phyloP scores from a whole-genome alignment of 2,329 filamentous ascomycete genomes.

The Lachnellula suecica region DNA sequence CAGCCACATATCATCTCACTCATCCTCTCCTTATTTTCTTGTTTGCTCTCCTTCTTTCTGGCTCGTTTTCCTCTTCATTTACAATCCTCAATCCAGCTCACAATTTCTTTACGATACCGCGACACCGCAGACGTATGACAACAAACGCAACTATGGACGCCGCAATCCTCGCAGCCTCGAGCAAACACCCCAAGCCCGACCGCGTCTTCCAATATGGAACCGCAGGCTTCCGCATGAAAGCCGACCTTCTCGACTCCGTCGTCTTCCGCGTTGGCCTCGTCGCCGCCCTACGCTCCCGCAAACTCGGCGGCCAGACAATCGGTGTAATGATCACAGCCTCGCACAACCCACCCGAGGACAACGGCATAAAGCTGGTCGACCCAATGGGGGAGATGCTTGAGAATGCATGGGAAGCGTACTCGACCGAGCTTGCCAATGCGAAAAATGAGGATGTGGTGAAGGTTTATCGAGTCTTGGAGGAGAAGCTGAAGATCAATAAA shows the following conservation, averaged over 20 bases:
- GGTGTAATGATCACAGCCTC: conserved; percentile 96
- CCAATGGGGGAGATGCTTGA: conserved; percentile 98
- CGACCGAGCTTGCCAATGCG: conserved; percentile 87
- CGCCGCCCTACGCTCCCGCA: conserved; percentile 83
- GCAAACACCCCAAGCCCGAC: conserved; percentile 59
- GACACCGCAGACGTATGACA: not conserved
- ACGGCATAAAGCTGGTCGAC: conserved; percentile 94
- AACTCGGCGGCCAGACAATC: conserved; percentile 85
- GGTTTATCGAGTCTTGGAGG: conserved; percentile 73
- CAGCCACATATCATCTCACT: not conserved
- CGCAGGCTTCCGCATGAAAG: conserved; percentile 68
- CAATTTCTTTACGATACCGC: not conserved
- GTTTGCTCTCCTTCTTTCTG: not conserved
- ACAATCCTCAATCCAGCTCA: conserved; percentile 1
- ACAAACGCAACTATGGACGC: conserved; percentile 41
- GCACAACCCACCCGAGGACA: conserved; percentile 87
- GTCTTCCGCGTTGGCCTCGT: conserved; percentile 90
- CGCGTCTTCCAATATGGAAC: conserved; percentile 64
- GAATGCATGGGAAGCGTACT: conserved; percentile 89
- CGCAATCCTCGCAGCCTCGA: conserved; percentile 58
- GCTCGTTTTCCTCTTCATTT: not conserved
- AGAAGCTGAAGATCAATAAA: conserved; percentile 74
- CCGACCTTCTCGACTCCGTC: conserved; percentile 84
- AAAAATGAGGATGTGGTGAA: conserved; percentile 72
- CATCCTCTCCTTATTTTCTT: not conserved